phyloP scores from a whole-genome alignment of 805 yeast genomes.

The Hanseniaspora valbyensis region DNA sequence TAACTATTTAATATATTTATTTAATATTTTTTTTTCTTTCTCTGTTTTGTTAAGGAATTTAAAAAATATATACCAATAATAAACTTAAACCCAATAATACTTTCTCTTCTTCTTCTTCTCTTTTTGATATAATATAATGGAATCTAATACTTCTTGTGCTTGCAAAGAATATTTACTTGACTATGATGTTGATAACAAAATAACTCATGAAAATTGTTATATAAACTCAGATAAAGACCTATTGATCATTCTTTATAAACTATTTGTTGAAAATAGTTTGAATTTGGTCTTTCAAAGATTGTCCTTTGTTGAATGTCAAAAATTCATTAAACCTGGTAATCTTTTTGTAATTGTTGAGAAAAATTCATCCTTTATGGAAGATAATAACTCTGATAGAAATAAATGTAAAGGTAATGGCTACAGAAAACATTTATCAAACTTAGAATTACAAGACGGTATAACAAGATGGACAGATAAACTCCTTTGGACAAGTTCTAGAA shows the following conservation, averaged over 20 bases:
- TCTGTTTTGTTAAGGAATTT: no score
- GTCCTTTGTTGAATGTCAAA: background rate
- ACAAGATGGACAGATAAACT: constrained; percentile 97
- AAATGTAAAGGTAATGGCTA: constrained; percentile 51
- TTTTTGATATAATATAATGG: no score
- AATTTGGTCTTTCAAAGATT: constrained; percentile 53
- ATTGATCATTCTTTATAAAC: constrained; percentile 57
- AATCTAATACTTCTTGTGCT: background rate
- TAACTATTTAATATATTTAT: no score
- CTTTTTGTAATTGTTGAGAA: constrained; percentile 10
- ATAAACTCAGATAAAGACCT: constrained; percentile 80
- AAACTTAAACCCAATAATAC: no score
- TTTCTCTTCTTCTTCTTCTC: no score
- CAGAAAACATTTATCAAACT: constrained; percentile 1
- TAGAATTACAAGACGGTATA: constrained; percentile 31
- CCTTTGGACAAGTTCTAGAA: constrained; percentile 85
- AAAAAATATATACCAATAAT: no score
- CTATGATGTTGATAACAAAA: constrained; percentile 5
- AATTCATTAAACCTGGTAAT: background rate
- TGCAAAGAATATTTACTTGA: constrained; percentile 1
- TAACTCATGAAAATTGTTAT: constrained; percentile 33
- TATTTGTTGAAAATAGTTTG: constrained; percentile 52
- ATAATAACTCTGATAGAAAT: constrained; percentile 40
- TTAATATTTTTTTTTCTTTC: no score
- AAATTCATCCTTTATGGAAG: background rate